Base-by-base conservation (phyloP, 2,329 filamentous ascomycete genomes). In the Fusarium tjaetaba region DNA sequence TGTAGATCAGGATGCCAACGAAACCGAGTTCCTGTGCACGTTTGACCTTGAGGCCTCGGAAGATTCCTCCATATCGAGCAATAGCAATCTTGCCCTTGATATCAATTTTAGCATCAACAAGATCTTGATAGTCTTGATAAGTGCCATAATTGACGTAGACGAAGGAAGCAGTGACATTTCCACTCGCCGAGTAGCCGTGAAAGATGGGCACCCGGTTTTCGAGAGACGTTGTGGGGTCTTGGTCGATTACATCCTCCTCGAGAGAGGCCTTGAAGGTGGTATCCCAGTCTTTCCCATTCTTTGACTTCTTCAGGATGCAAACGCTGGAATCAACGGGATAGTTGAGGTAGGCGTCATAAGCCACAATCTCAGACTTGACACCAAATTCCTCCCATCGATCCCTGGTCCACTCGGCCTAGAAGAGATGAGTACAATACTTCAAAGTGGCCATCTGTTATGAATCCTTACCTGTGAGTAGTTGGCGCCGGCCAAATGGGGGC, bases 71-170 rank as follows among this genome's bases (percentile, higher is more conserved):
- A 80, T 98, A 98, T 79, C 93, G 95, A 48, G 89, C 92, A 70
- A 98, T 85, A 4, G 94, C 95, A 75, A 98, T 96, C 83, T 97
- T 97, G 53, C 95, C 96, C 74, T 91, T 81, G 45, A 98, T 84
- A 65, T 88, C 91, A 65, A 98, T 83, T 73, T 94, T 94, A 42
- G 93, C 92, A 43, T 90, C 87, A 48, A 92, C 79, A 20, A 98
- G 87, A 72, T 97, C 94, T 76, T 96, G 92, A 74, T 92, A 98
- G 80, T 98, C 96, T 72, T 88, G 84, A 79, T 92, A 97, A 1
- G 93, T 96, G 59, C 95, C 96, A 78, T 96, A 97, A 82, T 98
- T 98, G 80, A 94, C 94, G 79, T 92, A 98, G 38, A 97, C 93
- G 74, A 94, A 96, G 20, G 90, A 89, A 6, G 90, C 94, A 0